Conservation (phyloP, 2,329 filamentous ascomycete genomes). For the Ceratocystis variospora region DNA sequence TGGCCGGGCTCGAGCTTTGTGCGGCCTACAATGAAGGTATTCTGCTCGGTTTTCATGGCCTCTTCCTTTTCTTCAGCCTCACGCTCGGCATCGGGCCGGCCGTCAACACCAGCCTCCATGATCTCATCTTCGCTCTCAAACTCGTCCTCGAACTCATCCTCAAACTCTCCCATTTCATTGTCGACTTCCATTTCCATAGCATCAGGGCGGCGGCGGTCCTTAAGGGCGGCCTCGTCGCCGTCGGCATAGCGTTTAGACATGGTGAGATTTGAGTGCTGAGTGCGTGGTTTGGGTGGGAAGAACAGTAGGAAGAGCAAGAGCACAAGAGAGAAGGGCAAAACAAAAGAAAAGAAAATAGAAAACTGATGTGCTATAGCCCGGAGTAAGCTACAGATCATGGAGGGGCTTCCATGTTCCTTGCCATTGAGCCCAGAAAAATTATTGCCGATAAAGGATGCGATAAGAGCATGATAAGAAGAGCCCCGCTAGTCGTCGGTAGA, state of each 20-base stretch:
- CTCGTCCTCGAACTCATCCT: constrained; percentile 89
- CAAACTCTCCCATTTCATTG: constrained; percentile 65
- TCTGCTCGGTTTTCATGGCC: constrained; percentile 86
- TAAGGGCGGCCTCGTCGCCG: constrained; percentile 36
- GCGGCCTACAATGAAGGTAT: constrained; percentile 89
- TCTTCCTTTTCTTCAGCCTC: constrained; percentile 76
- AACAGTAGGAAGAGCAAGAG: not conserved
- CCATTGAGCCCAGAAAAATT: constrained; percentile 9
- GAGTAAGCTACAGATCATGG: not conserved
- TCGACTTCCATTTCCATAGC: constrained; percentile 51
- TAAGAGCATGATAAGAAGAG: not conserved
- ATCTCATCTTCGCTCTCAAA: constrained; percentile 85
- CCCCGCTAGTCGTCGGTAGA: not conserved
- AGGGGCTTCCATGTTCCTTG: not conserved
- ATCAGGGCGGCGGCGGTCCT: constrained; percentile 47
- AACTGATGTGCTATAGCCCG: not conserved
- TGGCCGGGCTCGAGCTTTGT: constrained; percentile 84
- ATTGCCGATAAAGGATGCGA: constrained; percentile 6
- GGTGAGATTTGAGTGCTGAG: constrained; percentile 11
- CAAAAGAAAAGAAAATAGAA: not conserved
- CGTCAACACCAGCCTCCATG: constrained; percentile 85
- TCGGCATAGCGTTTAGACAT: constrained; percentile 52
- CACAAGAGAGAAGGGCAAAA: not conserved
- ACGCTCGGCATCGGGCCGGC: constrained; percentile 77
- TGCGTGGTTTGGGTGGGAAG: not conserved